These are phyloP conservation scores for Austroboletus festivus DNA, from an alignment of 768 basidiomycete species.

Conservation along the genomic window DNA sequence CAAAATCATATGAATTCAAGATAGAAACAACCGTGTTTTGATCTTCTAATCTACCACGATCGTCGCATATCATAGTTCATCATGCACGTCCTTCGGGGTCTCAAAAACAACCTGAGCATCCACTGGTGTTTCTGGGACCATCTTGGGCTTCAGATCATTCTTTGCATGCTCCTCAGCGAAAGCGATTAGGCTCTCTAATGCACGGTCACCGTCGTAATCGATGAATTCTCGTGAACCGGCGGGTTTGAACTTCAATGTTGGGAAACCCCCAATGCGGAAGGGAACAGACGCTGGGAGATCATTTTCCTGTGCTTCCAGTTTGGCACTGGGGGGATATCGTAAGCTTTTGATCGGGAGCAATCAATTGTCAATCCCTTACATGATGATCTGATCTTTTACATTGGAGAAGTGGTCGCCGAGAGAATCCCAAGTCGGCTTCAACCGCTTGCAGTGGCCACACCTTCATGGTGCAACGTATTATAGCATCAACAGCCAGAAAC, in stretches of 20 bases:
- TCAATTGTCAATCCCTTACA: conserved; percentile 48
- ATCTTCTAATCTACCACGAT: conserved; percentile 15
- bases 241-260: conserved; percentile 94
- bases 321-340: conserved; percentile 58
- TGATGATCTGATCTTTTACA: conserved; percentile 70
- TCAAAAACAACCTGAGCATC: conserved; percentile 27
- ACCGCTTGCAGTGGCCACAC: conserved; percentile 96
- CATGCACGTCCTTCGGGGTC: conserved; percentile 23
- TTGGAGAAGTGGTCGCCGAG: conserved; percentile 81
- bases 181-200: conserved; percentile 78
- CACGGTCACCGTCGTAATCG: conserved; percentile 91
- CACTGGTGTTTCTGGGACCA: conserved; percentile 18
- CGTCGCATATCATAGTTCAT: conserved; percentile 26
- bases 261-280: conserved; percentile 88
- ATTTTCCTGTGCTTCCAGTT: conserved; percentile 96
- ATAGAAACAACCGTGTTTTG: conserved; percentile 20
- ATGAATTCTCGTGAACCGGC: conserved; percentile 85
- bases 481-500: neutral
- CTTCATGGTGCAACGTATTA: conserved; percentile 33
- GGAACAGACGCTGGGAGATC: conserved; percentile 86
- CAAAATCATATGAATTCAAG: conserved; percentile 18
- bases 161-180: conserved; percentile 82
- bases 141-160: conserved; percentile 56
- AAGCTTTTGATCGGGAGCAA: neutral
- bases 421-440: conserved; percentile 91